Base-by-base conservation (phyloP, 768 basidiomycete species). In the Polyporus arcularius region DNA sequence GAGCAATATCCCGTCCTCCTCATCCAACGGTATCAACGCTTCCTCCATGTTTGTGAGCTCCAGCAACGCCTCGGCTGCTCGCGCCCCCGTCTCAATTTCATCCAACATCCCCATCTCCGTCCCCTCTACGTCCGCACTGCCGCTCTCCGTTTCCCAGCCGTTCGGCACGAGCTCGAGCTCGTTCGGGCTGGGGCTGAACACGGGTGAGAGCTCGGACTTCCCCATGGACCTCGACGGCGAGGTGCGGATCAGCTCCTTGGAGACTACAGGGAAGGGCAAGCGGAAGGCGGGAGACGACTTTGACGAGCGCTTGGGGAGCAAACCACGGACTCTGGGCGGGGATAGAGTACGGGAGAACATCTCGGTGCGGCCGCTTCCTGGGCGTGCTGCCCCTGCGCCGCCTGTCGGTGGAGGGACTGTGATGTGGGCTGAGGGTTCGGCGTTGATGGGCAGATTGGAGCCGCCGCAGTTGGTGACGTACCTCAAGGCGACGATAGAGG, bases 281-380 rank as follows among this genome's bases (percentile, higher is more conserved):
- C 78, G 79, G 14, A 78, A 75, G 31, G 73, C 64, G 10, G 52
- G 70, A 46, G 83, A 85, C 51, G 77, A 77, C 1, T 43, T 58
- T 8, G 79, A 77, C 15, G 79, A 78, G 21, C 65, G 70, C 14
- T 60, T 58, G 15, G 69, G 66, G 31, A 68, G 67, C 41, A 79
- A 75, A 64, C 64, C 79, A 14, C 74, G 83, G 53, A 93, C 92
- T 15, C 74, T 93, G 28, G 91, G 91, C 31, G 90, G 90, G 0
- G 88, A 87, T 66, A 76, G 84, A 31, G 69, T 77, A 53, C 75
- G 86, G 67, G 84, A 81, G 38, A 65, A 73, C 59, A 75, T 83
- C 30, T 61, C 79, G 16, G 76, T 85, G 14, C 84, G 82, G 65
- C 86, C 90, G 70, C 80, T 95, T 31, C 16, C 53, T 5, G 32